Base-by-base conservation (phyloP, 164 flowering plant genomes). In the Macadamia tetraphylla region DNA sequence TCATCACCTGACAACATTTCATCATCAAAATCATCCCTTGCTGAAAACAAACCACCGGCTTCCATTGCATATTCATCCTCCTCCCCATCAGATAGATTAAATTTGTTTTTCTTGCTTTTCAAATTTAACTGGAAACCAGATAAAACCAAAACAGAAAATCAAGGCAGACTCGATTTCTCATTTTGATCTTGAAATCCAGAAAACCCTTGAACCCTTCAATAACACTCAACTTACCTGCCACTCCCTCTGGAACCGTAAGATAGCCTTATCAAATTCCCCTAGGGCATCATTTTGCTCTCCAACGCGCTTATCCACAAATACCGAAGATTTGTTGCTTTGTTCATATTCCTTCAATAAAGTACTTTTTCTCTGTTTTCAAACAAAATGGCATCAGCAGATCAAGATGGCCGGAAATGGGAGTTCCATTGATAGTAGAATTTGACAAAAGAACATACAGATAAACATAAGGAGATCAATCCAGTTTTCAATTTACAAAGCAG, bases 51-150 rank as follows among this genome's bases (percentile, higher is more conserved):
- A 44, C 81, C 88, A 64, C 75, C 73, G 43, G 61, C 82, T 59
- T 63, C 63, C 70, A 74, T 59, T 18, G 74, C 90, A 71, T 72
- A 64, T 6, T 87, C 92, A n/a, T 90, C 98, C 57, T 91, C 98
- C 64, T 92, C 99, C 51, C 88, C 99, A 79, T 95, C 98, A 7
- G 99, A 88, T 67, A 95, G 77, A 71, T 92, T 88, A 67, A 75
- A 95, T 74, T 82, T 92, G 80, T 80, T 84, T 59, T 84, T 90
- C 81, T 88, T 90, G 60, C 40, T 35, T 35, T 65, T 75, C 74
- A 81, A 9, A 70, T 85, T 88, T 72, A 81, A 43, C 98, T 92
- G 74, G 31, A 17, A 65, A 72, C 7, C 7, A 48, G 11, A 0
- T 48, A 30, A 52, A 69, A 32, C 23, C 12, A 62, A 9, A 51